Percentiles rank a stretch among this genome's conserved stretches.
phyloP scores from a whole-genome alignment of 2,329 filamentous ascomycete genomes.

The Lasiodiplodia citricola region DNA sequence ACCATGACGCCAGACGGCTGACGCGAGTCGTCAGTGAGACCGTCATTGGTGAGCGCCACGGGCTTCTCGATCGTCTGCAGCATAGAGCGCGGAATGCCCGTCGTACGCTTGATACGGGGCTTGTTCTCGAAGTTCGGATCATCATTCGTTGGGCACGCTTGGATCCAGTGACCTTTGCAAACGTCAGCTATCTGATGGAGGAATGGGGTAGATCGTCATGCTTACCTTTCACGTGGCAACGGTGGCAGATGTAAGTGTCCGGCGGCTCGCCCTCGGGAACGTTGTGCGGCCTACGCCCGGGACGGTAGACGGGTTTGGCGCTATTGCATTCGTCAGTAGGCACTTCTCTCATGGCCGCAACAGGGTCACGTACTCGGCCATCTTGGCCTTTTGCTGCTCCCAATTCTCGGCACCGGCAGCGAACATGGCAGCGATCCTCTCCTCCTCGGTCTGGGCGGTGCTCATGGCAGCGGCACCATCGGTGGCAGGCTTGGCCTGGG shows the following conservation, averaged over 20 bases:
- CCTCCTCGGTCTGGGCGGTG: conserved; percentile 86
- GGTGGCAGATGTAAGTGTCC: conserved; percentile 92
- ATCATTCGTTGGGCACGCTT: conserved; percentile 97
- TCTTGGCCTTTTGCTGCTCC: conserved; percentile 90
- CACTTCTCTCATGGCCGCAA: conserved; percentile 25
- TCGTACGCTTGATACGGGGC: conserved; percentile 92
- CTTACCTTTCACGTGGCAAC: conserved; percentile 86
- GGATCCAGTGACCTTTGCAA: conserved; percentile 85
- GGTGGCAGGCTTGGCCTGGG: conserved; percentile 45
- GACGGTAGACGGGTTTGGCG: conserved; percentile 50
- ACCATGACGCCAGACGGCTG: conserved; percentile 92
- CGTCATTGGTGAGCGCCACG: conserved; percentile 71
- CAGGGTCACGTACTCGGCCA: conserved; percentile 66
- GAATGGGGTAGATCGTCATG: neutral
- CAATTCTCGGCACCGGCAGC: conserved; percentile 88
- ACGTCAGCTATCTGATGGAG: conserved; percentile 35
- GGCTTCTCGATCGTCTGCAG: conserved; percentile 95
- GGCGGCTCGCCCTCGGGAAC: conserved; percentile 93
- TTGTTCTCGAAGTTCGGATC: conserved; percentile 95
- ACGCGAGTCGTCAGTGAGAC: conserved; percentile 78
- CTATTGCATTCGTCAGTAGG: conserved; percentile 31
- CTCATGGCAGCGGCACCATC: conserved; percentile 70
- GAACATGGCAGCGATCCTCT: conserved; percentile 92
- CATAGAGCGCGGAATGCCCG: conserved; percentile 94
- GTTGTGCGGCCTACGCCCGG: conserved; percentile 67